Evolutionary conservation across 805 yeast species (phyloP).

Genomic region (Naumovozyma castellii): DNA sequence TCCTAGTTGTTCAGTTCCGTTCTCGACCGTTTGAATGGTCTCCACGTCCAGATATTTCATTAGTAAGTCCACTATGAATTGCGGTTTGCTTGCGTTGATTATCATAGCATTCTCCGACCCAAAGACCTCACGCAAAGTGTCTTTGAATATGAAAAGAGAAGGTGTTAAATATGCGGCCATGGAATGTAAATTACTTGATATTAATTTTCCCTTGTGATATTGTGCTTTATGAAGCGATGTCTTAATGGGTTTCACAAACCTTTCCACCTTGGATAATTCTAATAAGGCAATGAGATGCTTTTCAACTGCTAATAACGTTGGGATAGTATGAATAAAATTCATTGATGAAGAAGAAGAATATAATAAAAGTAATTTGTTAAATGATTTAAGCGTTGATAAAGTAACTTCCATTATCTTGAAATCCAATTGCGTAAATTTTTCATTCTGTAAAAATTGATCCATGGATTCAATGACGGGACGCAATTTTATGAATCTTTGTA

Average conservation of each 20-base stretch:
- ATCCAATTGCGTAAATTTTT: conserved; percentile 8
- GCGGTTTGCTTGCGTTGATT: conserved; percentile 2
- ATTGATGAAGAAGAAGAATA: conserved; percentile 5
- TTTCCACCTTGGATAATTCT: not conserved
- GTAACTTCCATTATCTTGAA: conserved; percentile 2
- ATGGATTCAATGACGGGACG: conserved; percentile 5
- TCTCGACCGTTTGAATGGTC: not conserved
- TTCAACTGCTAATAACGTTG: conserved; percentile 4
- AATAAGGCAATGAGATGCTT: conserved; percentile 1
- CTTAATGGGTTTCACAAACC: conserved; percentile 3
- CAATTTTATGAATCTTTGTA: conserved; percentile 4
- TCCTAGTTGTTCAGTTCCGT: no score
- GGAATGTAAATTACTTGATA: conserved; percentile 2
- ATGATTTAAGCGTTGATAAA: conserved; percentile 2
- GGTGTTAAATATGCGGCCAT: conserved; percentile 9
- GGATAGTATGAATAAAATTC: conserved; percentile 4
- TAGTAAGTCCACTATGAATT: not conserved
- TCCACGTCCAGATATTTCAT: not conserved
- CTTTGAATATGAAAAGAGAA: conserved; percentile 1
- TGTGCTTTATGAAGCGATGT: conserved; percentile 1
- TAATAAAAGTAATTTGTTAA: conserved; percentile 1
- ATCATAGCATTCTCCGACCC: conserved; percentile 3
- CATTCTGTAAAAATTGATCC: conserved; percentile 6
- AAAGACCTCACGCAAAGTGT: conserved; percentile 2
- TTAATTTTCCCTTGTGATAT: not conserved